Evolutionary conservation across 2,329 filamentous ascomycete genomes (phyloP).

Genomic region (Aspergillus flavus): DNA sequence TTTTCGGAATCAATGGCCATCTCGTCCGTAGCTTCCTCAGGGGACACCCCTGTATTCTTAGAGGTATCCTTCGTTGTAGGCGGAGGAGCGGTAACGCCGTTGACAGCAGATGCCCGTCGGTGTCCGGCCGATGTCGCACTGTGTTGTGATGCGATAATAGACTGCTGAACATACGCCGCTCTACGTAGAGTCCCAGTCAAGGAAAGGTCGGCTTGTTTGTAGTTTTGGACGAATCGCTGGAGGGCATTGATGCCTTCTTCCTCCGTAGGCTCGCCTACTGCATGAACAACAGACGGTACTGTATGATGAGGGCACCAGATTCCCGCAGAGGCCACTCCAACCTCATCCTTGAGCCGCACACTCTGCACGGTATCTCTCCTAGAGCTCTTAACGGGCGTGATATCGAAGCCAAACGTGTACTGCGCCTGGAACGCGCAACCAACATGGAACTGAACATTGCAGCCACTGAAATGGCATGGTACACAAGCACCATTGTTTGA

Average conservation of each 20-base stretch:
- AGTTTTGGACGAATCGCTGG: slow-evolving; percentile 83
- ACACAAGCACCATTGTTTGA: slow-evolving; percentile 75
- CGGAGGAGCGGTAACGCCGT: slow-evolving; percentile 31
- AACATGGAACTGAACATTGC: slow-evolving; percentile 70
- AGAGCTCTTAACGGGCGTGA: slow-evolving; percentile 86
- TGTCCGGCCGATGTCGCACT: slow-evolving; percentile 40
- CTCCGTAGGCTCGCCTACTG: slow-evolving; percentile 74
- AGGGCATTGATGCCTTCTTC: slow-evolving; percentile 75
- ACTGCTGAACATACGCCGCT: slow-evolving; percentile 67
- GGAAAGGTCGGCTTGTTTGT: slow-evolving; percentile 90
- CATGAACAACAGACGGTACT: slow-evolving; percentile 73
- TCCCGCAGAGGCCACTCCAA: slow-evolving; percentile 78
- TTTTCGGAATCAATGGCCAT: slow-evolving; percentile 36
- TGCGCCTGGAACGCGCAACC: slow-evolving; percentile 85
- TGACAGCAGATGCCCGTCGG: slow-evolving; percentile 61
- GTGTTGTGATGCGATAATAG: slow-evolving; percentile 37
- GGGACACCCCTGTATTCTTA: slow-evolving; percentile 22
- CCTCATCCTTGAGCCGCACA: slow-evolving; percentile 78
- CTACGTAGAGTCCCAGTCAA: slow-evolving; percentile 92
- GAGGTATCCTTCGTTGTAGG: slow-evolving; percentile 26
- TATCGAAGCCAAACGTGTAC: slow-evolving; percentile 85
- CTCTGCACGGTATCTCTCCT: slow-evolving; percentile 78
- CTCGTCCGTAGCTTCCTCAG: slow-evolving; percentile 29
- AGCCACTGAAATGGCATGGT: slow-evolving; percentile 66
- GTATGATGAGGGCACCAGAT: slow-evolving; percentile 91